Conservation (phyloP, 306 rosid species). For the Cicer pinnatifidum region DNA sequence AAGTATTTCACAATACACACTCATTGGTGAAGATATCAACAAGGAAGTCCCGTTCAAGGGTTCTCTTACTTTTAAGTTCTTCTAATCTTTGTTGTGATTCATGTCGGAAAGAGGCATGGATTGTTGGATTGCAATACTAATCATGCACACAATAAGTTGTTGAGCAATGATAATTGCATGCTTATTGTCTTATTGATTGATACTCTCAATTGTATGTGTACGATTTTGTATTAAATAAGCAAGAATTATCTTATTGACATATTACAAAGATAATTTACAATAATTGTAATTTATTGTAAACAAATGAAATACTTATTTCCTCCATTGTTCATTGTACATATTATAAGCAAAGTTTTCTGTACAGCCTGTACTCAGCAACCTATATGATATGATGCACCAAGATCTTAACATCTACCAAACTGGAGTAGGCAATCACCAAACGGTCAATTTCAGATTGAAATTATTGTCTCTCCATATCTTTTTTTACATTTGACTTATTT, state of each 20-base stretch:
- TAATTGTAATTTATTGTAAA: not conserved
- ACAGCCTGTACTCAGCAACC: conserved; percentile 11
- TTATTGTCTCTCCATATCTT: conserved; percentile 22
- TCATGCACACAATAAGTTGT: conserved; percentile 4
- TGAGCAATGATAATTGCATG: conserved; percentile 30
- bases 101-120: not conserved
- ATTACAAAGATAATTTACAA: conserved; percentile 2
- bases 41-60: conserved; percentile 7
- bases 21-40: conserved; percentile 3
- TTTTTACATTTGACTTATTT: conserved; percentile 23
- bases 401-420: conserved; percentile 3
- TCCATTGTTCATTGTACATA: not conserved
- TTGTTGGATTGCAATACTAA: conserved; percentile 28
- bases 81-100: not conserved
- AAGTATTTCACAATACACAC: conserved; percentile 23
- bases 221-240: not conserved
- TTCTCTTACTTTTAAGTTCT: not conserved
- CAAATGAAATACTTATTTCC: not conserved
- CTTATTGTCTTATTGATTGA: conserved; percentile 19
- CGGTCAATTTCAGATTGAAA: conserved; percentile 31
- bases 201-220: not conserved
- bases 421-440: conserved; percentile 27
- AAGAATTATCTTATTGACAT: not conserved
- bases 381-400: conserved; percentile 14
- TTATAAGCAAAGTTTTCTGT: not conserved